Evolutionary conservation across 352 stramenopile species (phyloP), one percentile per base, ranked within the genome.

Genomic region (Phytopythium sindhum): DNA sequence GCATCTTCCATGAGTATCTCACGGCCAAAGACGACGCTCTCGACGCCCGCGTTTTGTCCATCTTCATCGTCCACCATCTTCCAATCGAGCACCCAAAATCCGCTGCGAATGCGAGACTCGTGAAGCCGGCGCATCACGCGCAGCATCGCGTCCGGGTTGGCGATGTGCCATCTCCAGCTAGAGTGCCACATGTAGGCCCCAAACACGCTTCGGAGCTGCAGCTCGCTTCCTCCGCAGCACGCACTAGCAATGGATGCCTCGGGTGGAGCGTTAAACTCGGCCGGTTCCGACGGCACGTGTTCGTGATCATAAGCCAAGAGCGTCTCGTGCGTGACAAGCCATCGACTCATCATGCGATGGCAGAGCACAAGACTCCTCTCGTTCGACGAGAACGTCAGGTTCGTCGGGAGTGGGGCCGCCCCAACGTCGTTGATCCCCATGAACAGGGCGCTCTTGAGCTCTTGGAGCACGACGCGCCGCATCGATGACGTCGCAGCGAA

Each of bases 161-260:
- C 31, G 37, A 96, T 72, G 65, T 91, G 73, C 88, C 88, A 96
- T 48, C 81, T 80, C 86, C 86, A 96, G 58, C 81, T 92, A 17
- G 83, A 88, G 64, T 94, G 84, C 88, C 88, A 96, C 70, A 96
- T 90, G 52, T 93, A 95, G 4, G 88, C 78, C 29, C 86, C 84
- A 68, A 95, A 96, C 5, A 95, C 84, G 64, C 77, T 87, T 26
- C 78, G 78, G 23, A 90, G 60, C 57, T 86, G 77, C 15, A 96
- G 55, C 33, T 94, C 85, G 68, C 80, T 93, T 31, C 88, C 88
- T 10, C 84, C 86, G 47, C 88, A 96, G 54, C 88, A 96, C 29
- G 68, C 74, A 51, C 55, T 85, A 41, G 85, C 71, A 29, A 84
- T 73, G 14, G 55, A 67, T 17, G 63, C 66, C 2, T 61, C 55